Evolutionary conservation across 208 protist genomes (phyloP).

Genomic region (Trypanosoma scelopori): DNA sequence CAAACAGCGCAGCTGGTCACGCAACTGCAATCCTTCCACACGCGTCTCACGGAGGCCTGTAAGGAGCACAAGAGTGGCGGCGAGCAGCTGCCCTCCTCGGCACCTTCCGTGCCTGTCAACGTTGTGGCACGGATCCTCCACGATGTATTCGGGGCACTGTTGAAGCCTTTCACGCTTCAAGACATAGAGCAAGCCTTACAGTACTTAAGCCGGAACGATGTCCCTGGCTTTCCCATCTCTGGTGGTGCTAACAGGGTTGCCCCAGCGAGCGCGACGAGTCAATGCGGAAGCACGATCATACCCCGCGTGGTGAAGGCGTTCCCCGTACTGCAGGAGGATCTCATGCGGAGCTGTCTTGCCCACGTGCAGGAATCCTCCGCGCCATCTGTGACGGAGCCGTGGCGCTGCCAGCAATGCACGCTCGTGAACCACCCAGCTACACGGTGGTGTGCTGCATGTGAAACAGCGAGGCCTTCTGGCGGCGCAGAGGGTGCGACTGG

Average conservation of each 20-base stretch:
- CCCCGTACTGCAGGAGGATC: slow-evolving; percentile 10
- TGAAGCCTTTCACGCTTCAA: slow-evolving; percentile 32
- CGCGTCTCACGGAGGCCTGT: slow-evolving; percentile 15
- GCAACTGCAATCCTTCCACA: slow-evolving; percentile 39
- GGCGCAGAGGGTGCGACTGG: not conserved
- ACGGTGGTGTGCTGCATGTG: slow-evolving; percentile 40
- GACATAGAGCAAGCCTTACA: slow-evolving; percentile 39
- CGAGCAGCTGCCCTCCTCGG: not conserved
- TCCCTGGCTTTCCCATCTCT: not conserved
- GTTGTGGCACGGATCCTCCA: slow-evolving; percentile 30
- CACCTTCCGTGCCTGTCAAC: slow-evolving; percentile 1
- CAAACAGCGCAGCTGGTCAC: slow-evolving; percentile 23
- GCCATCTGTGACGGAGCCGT: slow-evolving; percentile 19
- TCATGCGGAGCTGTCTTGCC: slow-evolving; percentile 24
- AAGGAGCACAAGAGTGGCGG: not conserved
- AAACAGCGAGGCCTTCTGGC: slow-evolving; percentile 29
- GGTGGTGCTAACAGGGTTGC: not conserved
- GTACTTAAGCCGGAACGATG: slow-evolving; percentile 10
- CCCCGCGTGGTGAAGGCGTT: slow-evolving; percentile 1
- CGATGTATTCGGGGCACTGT: slow-evolving; percentile 29
- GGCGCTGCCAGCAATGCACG: slow-evolving; percentile 55
- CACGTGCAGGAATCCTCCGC: not conserved
- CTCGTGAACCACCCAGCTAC: slow-evolving; percentile 36
- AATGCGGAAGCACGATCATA: not conserved
- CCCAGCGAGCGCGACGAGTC: too few species aligned